Evolutionary conservation across 2,329 filamentous ascomycete species (phyloP).

Genomic region (Lachnellula suecica): DNA sequence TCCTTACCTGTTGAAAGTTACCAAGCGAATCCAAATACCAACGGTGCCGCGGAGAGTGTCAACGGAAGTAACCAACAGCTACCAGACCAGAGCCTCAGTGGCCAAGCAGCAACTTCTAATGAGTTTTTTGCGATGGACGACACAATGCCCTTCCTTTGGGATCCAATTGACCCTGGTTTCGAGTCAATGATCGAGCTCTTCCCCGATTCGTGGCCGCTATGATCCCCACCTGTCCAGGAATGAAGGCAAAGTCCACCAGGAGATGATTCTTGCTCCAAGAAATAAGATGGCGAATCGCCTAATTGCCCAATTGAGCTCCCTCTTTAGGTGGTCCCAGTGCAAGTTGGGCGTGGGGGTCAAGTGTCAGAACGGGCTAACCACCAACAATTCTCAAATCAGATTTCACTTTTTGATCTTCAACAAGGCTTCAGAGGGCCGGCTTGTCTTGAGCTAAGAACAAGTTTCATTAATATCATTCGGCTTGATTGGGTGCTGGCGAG

Average conservation of each 20-base stretch:
- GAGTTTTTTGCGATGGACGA: constrained; percentile 10
- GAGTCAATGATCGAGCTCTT: constrained; percentile 16
- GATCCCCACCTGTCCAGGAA: neutral
- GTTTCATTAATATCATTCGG: no score
- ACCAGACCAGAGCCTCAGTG: neutral
- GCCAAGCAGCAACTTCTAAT: neutral
- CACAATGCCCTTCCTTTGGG: constrained; percentile 9
- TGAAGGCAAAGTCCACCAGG: neutral
- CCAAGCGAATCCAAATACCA: neutral
- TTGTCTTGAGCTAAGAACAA: no score
- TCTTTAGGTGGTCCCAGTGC: no score
- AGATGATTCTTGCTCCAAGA: no score
- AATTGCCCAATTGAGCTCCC: no score
- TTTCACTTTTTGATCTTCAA: no score
- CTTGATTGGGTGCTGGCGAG: no score
- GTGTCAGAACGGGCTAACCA: no score
- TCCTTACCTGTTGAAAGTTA: neutral
- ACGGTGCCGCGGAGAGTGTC: neutral
- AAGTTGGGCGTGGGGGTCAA: no score
- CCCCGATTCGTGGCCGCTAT: constrained; percentile 15
- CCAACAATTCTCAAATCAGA: no score
- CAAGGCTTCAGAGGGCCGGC: no score
- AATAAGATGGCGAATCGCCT: no score
- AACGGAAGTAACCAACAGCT: neutral
- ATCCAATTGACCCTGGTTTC: constrained; percentile 10